Conservation (phyloP, 2,329 filamentous ascomycete species). For the Myrmaecium sp. region DNA sequence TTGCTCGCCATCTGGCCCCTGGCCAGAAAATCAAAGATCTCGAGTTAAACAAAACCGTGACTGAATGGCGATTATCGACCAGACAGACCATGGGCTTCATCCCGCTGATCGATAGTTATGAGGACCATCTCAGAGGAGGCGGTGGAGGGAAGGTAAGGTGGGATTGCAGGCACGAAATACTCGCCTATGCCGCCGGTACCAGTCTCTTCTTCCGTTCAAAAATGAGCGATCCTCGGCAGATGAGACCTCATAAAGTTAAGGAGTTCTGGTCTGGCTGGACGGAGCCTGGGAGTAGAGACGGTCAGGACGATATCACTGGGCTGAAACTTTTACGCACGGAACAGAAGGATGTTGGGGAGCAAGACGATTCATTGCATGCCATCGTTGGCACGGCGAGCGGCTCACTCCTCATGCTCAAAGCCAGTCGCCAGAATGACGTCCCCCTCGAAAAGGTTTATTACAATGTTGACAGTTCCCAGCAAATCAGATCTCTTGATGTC, state of each 20-base stretch:
- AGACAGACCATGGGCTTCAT: slow-evolving; percentile 42
- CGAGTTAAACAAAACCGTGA: slow-evolving; percentile 3
- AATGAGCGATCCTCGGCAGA: no score
- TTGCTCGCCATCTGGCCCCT: slow-evolving; percentile 36
- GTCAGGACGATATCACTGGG: slow-evolving; percentile 41
- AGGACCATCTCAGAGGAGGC: slow-evolving; percentile 27
- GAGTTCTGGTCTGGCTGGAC: slow-evolving; percentile 35
- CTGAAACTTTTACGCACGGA: slow-evolving; percentile 34
- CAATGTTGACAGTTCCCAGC: no score
- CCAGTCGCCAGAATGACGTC: no score
- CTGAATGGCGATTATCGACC: slow-evolving; percentile 21
- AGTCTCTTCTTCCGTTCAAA: slow-evolving; percentile 35
- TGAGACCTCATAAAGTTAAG: no score
- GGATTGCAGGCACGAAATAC: slow-evolving; percentile 33
- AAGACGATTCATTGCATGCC: slow-evolving; percentile 27
- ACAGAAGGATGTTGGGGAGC: slow-evolving; percentile 15
- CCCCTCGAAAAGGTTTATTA: no score
- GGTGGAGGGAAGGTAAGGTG: no score
- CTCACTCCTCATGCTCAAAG: slow-evolving; percentile 26
- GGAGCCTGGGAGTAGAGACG: slow-evolving; percentile 32
- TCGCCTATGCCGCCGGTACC: slow-evolving; percentile 44
- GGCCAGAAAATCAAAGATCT: slow-evolving; percentile 9
- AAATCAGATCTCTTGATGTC: slow-evolving; percentile 31
- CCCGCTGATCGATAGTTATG: slow-evolving; percentile 41
- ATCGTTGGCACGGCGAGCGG: slow-evolving; percentile 41